Base-by-base conservation (phyloP, 2,329 filamentous ascomycete genomes). In the Knufia petricola region DNA sequence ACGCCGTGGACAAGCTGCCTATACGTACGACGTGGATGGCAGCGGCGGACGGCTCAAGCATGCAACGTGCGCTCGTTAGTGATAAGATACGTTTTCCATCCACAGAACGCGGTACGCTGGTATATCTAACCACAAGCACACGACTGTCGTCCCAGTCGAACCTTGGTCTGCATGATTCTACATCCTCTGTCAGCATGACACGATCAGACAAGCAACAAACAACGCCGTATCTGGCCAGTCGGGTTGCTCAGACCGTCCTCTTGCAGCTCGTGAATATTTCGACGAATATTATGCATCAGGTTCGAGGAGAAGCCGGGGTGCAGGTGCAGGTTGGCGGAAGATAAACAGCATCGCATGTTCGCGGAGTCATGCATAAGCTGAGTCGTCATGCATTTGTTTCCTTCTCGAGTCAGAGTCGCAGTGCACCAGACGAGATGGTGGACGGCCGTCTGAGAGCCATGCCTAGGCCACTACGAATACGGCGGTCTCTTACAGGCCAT, bases 221-320 rank as follows among this genome's bases (percentile, higher is more conserved):
- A 57, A 66, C 4, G 64, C 79, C 49, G 75, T 76, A 1, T 72
- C 77, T 30, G 86, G 87, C 2, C 95, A 80, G 63, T 82, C 84
- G n/a, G 9, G 79, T 86, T 0, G 76, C 82, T 12, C 90, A 85
- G 82, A 78, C 79, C 0, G 87, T 94, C 85, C 89, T 0, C 95
- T 95, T 66, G 85, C 76, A 0, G 82, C 79, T 15, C 74, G 88
- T 46, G 77, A 87, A 65, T 94, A 94, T 63, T 78, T 95, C 30
- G 89, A 95, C n/a, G 73, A 92, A 90, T 73, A 81, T 95, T 77
- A 66, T 66, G 34, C 95, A 89, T 63, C 62, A 62, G 2, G 69
- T 61, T 12, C 45, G 13, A 13, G 7, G 13, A 13, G 28, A 30
- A 13, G 28, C 7, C 7, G 7, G 7, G 28, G 28, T 30, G 13